These are phyloP conservation scores for Elaeis guineensis DNA, from an alignment of 176 grass and related monocot genomes.

Conservation along the genomic window DNA sequence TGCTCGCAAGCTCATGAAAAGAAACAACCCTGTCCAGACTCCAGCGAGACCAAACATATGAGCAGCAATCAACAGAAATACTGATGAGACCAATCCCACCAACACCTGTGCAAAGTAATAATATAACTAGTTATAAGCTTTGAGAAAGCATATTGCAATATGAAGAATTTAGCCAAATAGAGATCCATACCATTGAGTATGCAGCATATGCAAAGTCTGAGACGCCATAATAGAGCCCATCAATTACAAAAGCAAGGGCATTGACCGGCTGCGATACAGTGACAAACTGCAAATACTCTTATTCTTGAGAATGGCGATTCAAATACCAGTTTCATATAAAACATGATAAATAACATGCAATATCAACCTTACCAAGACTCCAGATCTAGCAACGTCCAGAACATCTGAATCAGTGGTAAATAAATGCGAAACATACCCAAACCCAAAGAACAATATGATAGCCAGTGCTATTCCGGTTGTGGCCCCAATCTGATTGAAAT, in stretches of 20 bases:
- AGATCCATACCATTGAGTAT: constrained; percentile 57
- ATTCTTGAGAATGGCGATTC: too few relatives aligned
- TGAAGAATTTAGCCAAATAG: background rate
- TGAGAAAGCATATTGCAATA: constrained; percentile 5
- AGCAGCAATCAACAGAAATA: constrained; percentile 43
- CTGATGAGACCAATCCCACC: constrained; percentile 43
- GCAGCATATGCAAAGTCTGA: constrained; percentile 84
- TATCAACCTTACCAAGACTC: constrained; percentile 62
- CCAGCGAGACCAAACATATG: constrained; percentile 68
- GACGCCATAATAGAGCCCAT: constrained; percentile 88
- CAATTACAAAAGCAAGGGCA: constrained; percentile 75
- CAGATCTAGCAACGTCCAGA: constrained; percentile 50
- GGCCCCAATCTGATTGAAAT: constrained; percentile 50
- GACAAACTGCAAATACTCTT: constrained; percentile 62
- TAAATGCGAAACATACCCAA: constrained; percentile 51
- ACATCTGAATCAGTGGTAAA: constrained; percentile 72
- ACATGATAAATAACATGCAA: background rate
- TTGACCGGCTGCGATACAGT: constrained; percentile 76
- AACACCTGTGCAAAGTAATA: constrained; percentile 40
- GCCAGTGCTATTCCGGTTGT: constrained; percentile 55
- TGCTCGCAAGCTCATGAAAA: constrained; percentile 80
- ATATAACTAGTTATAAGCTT: background rate
- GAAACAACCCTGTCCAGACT: constrained; percentile 64
- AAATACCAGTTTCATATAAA: too few relatives aligned
- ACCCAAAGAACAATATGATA: constrained; percentile 58